A percentile compares a stretch with the other conserved stretches of the same genome.
Conservation (phyloP, 371 early-diverging fungal genomes). For the Mucor mucedo region DNA sequence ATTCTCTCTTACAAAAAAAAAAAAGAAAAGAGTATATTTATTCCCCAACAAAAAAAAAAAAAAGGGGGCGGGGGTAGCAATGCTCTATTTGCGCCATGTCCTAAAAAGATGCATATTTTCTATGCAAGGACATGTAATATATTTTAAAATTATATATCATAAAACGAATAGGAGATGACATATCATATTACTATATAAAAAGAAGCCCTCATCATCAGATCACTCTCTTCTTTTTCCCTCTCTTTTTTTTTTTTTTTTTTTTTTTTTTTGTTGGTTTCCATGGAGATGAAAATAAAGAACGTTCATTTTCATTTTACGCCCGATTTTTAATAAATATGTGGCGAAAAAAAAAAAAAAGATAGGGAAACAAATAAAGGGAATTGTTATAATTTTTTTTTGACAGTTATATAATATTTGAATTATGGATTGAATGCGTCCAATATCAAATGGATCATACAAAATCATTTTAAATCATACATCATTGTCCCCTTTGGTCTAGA, state of each 20-base stretch:
- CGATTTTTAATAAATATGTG: slow-evolving; percentile 1
- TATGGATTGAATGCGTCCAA: not conserved
- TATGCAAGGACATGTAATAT: slow-evolving; percentile 1
- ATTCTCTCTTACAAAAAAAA: not conserved
- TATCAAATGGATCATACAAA: not conserved
- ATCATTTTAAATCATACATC: slow-evolving; percentile 4
- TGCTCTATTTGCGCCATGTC: slow-evolving; percentile 3
- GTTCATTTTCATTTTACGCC: too few relatives aligned
- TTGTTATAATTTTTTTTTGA: not conserved
- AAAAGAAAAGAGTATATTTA: not conserved
- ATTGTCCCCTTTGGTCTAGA: not conserved
- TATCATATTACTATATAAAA: not conserved
- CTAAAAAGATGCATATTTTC: slow-evolving; percentile 6
- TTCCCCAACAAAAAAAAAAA: not conserved
- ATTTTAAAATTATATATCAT: slow-evolving; percentile 2
- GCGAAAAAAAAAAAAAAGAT: not conserved
- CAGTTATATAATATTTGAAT: not conserved
- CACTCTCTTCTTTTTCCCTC: not conserved
- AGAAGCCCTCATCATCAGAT: not conserved
- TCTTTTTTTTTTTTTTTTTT: slow-evolving; percentile 3
- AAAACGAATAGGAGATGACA: not conserved
- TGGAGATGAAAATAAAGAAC: not conserved
- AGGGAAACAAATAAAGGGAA: not conserved
- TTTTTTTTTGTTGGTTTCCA: slow-evolving; percentile 1
- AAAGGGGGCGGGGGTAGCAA: not conserved